These are phyloP conservation scores for Boletellus ananas DNA, from an alignment of 768 basidiomycete genomes.

Conservation along the genomic window DNA sequence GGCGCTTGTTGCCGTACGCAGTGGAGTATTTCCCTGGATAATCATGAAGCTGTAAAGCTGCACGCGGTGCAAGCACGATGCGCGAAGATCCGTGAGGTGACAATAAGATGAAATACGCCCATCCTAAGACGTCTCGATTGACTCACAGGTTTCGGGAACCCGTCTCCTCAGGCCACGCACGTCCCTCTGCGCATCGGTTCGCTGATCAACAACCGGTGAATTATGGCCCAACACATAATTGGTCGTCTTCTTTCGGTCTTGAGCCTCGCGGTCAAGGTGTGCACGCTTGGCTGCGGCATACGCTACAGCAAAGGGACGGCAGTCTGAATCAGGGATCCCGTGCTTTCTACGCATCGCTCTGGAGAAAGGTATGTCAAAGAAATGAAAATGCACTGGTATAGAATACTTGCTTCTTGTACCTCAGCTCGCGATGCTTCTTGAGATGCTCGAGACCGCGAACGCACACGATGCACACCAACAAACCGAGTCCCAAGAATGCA, in stretches of 20 bases:
- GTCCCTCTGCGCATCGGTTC: constrained; percentile 32
- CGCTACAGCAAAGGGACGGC: constrained; percentile 84
- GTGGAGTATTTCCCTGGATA: constrained; percentile 15
- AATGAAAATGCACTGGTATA: not conserved
- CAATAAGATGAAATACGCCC: constrained; percentile 23
- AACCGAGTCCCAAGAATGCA: constrained; percentile 33
- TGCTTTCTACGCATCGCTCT: constrained; percentile 73
- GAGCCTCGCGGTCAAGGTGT: constrained; percentile 50
- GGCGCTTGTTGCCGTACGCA: constrained; percentile 16
- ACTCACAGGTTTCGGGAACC: constrained; percentile 47
- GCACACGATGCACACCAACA: constrained; percentile 31
- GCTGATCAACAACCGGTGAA: constrained; percentile 24
- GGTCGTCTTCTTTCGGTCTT: constrained; percentile 33
- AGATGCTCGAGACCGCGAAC: constrained; percentile 43
- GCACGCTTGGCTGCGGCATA: constrained; percentile 65
- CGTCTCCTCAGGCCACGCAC: constrained; percentile 39
- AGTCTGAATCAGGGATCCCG: constrained; percentile 81
- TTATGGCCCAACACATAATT: constrained; percentile 25
- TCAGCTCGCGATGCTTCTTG: constrained; percentile 57
- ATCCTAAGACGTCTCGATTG: constrained; percentile 18
- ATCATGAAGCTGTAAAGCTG: constrained; percentile 18
- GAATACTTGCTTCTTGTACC: constrained; percentile 57
- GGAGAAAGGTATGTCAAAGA: constrained; percentile 16
- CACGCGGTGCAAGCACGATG: constrained; percentile 19
- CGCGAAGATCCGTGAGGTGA: constrained; percentile 24